Base-by-base conservation (phyloP, 2,329 filamentous ascomycete species). In the Xylariaceae sp. region DNA sequence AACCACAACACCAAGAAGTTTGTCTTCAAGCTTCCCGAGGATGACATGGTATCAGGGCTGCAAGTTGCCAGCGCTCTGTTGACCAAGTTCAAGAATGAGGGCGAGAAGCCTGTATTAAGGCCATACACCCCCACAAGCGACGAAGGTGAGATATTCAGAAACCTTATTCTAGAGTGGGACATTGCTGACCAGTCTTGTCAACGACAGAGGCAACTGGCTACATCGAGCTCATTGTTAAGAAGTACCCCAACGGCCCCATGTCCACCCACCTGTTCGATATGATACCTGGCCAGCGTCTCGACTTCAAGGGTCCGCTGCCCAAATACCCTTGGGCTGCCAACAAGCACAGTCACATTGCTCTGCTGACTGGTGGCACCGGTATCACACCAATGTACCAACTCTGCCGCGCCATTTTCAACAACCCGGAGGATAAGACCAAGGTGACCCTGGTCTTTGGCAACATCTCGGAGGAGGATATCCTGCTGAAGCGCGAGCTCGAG, bases 371-470 rank as follows among this genome's bases (percentile, higher is more conserved):
- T 57, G 93, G 93, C 51, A 96, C 93, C 7, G 93, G 93, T 47
- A 95, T 98, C 66, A 93, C 93, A 9, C 93, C 93, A 54, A 96
- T 97, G 91, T 97, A 87, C 76, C 93, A 98, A 75, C 82, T 98
- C 34, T 75, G 81, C 51, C 88, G 88, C 49, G 78, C 83, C 61
- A 95, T 98, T 71, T 95, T 97, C 82, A 88, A 85, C 69, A 95
- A 96, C 79, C 89, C 91, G 46, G 80, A 87, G 33, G 93, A 98
- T 73, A 90, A 93, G 80, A 98, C 93, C 57, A 95, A 95, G 75
- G 89, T 98, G 32, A 97, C 91, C 4, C 81, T 98, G 24, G 79
- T 98, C 29, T 96, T 91, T 61, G 93, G 89, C 54, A 98, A 97
- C 72, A 70, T 96, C 45, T 73, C 72, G 19, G 88, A 97, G 72